Evolutionary conservation across 495 filamentous ascomycete species (phyloP).

Genomic region (Talaromyces liani): DNA sequence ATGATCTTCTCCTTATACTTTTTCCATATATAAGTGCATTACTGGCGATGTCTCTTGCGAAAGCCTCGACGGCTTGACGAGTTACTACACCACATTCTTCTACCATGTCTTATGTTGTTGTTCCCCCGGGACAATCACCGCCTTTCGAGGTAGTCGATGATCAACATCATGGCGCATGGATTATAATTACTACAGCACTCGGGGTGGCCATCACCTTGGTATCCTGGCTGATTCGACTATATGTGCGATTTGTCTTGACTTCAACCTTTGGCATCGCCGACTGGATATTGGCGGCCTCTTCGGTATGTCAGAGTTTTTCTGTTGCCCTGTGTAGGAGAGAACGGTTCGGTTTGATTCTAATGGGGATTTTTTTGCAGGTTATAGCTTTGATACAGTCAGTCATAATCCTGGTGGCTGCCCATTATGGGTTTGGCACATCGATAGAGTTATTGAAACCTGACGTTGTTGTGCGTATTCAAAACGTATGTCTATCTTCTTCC

Average conservation of each 20-base stretch:
- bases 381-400: constrained; percentile 1
- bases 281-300: constrained; percentile 5
- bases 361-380: background rate
- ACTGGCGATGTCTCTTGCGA: background rate
- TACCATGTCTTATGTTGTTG: constrained; percentile 8
- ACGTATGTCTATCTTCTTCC: constrained; percentile 16
- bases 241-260: constrained; percentile 31
- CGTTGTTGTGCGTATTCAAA: constrained; percentile 27
- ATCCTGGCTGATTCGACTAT: constrained; percentile 36
- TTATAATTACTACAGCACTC: constrained; percentile 41
- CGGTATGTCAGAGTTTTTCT: background rate
- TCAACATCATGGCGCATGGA: constrained; percentile 33
- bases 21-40: background rate
- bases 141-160: constrained; percentile 35
- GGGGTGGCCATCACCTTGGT: constrained; percentile 40
- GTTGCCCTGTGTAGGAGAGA: background rate
- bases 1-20: background rate
- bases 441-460: constrained; percentile 23
- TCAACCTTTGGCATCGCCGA: constrained; percentile 35
- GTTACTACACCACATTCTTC: background rate
- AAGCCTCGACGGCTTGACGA: background rate
- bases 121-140: constrained; percentile 30
- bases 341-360: background rate
- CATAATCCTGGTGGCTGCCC: background rate
- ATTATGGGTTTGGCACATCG: constrained; percentile 33